phyloP scores from a whole-genome alignment of 805 yeast species.

The Candida mattraensis region DNA sequence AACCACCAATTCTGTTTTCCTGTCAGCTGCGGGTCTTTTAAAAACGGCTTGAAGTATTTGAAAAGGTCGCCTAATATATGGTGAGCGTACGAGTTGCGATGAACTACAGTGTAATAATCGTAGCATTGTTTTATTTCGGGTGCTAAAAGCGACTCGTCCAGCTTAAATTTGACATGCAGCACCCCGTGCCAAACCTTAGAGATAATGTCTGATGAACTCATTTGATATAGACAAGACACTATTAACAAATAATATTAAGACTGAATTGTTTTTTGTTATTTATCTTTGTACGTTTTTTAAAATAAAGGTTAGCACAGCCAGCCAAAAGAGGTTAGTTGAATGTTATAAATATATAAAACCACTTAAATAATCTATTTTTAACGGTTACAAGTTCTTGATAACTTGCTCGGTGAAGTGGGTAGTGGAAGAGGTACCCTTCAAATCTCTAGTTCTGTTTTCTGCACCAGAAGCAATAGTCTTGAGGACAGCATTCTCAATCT shows the following conservation, averaged over 20 bases:
- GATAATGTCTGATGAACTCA: constrained; percentile 34
- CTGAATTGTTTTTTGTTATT: too few species aligned
- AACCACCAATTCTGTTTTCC: constrained; percentile 54
- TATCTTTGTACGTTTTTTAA: too few species aligned
- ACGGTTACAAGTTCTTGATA: constrained; percentile 67
- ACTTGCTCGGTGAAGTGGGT: constrained; percentile 89
- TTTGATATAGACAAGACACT: not conserved
- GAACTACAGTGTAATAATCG: constrained; percentile 22
- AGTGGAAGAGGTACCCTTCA: constrained; percentile 91
- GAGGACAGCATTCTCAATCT: constrained; percentile 84
- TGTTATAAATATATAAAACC: too few species aligned
- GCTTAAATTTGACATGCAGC: constrained; percentile 42
- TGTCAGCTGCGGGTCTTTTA: constrained; percentile 24
- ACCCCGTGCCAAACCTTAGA: constrained; percentile 53
- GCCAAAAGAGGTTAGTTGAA: too few species aligned
- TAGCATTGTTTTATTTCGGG: not conserved
- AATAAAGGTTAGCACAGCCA: too few species aligned
- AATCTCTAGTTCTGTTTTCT: constrained; percentile 94
- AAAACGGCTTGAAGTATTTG: constrained; percentile 36
- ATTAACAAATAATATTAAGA: not conserved
- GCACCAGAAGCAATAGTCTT: constrained; percentile 93
- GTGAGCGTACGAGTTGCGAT: constrained; percentile 56
- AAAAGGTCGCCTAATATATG: constrained; percentile 38
- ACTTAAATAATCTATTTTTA: constrained; percentile 9
- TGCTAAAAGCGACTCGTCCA: constrained; percentile 17